A percentile compares a stretch with the other conserved stretches of the same genome.
Conservation (phyloP, 352 stramenopile genomes). For the Globisporangium splendens region DNA sequence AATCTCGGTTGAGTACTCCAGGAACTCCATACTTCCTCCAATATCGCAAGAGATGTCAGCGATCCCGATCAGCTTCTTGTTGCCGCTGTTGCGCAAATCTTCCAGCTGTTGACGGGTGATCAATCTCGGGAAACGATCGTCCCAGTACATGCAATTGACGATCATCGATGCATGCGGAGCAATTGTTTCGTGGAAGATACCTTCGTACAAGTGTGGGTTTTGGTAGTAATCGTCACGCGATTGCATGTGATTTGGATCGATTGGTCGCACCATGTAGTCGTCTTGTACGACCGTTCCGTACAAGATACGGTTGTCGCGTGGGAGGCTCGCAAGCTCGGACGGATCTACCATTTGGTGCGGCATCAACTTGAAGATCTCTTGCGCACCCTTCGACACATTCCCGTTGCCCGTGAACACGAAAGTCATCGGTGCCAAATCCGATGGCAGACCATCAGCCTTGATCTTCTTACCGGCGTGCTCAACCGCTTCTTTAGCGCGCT, state of each 20-base stretch:
- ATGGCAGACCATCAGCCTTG: constrained; percentile 68
- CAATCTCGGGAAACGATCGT: constrained; percentile 91
- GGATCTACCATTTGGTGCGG: constrained; percentile 92
- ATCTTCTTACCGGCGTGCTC: constrained; percentile 82
- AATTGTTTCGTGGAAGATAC: constrained; percentile 89
- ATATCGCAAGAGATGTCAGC: constrained; percentile 96
- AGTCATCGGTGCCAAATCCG: constrained; percentile 75
- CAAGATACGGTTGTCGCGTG: constrained; percentile 52
- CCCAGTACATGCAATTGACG: constrained; percentile 97
- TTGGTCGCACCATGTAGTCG: constrained; percentile 63
- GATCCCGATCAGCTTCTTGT: constrained; percentile 87
- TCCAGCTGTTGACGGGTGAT: constrained; percentile 90
- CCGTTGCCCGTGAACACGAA: constrained; percentile 94
- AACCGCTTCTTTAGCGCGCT: constrained; percentile 85
- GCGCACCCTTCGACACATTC: constrained; percentile 93
- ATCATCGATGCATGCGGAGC: constrained; percentile 91
- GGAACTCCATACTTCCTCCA: constrained; percentile 91
- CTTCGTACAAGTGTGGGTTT: constrained; percentile 88
- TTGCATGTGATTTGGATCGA: constrained; percentile 16
- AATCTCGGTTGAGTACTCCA: constrained; percentile 91
- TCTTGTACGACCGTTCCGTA: constrained; percentile 82
- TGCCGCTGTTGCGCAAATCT: constrained; percentile 55
- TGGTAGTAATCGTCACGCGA: constrained; percentile 87
- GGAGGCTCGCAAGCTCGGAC: constrained; percentile 80
- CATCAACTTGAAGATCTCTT: constrained; percentile 93